Percentiles rank a stretch among this genome's conserved stretches.
Conservation (phyloP, 176 grass and related monocot species). For the Chloris gayana region DNA sequence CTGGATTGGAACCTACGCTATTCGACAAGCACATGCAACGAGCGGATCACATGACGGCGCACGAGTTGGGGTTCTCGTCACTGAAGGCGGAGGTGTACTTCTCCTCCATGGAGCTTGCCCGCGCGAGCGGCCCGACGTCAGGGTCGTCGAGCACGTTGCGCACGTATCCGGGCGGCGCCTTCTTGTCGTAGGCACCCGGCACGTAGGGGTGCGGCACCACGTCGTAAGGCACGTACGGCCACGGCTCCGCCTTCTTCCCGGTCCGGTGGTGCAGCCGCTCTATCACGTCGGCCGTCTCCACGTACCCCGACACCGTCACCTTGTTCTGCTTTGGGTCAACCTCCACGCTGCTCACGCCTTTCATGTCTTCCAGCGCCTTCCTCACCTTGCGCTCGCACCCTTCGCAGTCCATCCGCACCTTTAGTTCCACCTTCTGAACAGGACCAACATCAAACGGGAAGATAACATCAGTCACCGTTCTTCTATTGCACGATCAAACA, state of each 20-base stretch:
- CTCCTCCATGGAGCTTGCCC: conserved; percentile 52
- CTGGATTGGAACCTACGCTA: neutral
- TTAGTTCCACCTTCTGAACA: conserved; percentile 52
- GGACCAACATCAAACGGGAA: neutral
- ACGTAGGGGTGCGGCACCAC: conserved; percentile 61
- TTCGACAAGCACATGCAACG: too few species aligned
- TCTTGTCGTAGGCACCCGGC: conserved; percentile 79
- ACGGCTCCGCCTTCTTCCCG: conserved; percentile 65
- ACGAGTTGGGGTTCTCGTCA: conserved; percentile 74
- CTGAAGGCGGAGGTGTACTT: conserved; percentile 58
- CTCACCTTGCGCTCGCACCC: conserved; percentile 70
- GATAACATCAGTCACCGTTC: neutral
- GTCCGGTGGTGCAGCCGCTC: conserved; percentile 44
- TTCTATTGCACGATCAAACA: neutral
- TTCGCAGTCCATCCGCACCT: conserved; percentile 81
- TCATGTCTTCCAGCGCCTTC: conserved; percentile 63
- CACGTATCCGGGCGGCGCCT: conserved; percentile 69
- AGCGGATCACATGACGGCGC: conserved; percentile 53
- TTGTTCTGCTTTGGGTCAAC: conserved; percentile 64
- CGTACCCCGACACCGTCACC: conserved; percentile 63
- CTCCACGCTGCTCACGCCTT: conserved; percentile 51
- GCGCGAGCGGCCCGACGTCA: conserved; percentile 43
- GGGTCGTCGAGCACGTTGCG: conserved; percentile 57
- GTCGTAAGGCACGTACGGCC: conserved; percentile 78
- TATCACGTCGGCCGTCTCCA: conserved; percentile 55